These are phyloP conservation scores for Asclepias syriaca DNA, from an alignment of 257 asterid species.

Conservation along the genomic window DNA sequence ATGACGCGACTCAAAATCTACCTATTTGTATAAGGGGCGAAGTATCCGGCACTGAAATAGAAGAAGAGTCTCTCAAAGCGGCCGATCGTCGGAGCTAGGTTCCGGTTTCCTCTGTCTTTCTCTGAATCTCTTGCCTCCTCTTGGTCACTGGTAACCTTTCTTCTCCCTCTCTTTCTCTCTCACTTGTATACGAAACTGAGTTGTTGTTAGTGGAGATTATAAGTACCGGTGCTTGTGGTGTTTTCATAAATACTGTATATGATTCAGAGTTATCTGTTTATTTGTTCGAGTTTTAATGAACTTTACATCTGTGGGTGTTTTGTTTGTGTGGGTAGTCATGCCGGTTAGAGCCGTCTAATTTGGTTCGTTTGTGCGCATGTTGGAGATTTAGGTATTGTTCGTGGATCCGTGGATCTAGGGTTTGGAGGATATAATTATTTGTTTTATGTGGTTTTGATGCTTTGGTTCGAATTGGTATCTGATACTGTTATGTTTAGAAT, in stretches of 20 bases:
- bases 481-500: neutral
- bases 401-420: conserved; percentile 30
- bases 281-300: neutral
- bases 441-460: neutral
- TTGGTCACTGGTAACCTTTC: conserved; percentile 1
- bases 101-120: neutral
- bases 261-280: neutral
- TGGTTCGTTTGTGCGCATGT: neutral
- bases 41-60: conserved; percentile 1
- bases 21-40: neutral
- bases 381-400: neutral
- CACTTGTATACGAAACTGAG: neutral
- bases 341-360: neutral
- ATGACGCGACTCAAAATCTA: conserved; percentile 16
- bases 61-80: neutral
- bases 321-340: neutral
- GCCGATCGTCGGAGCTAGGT: neutral
- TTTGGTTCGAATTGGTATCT: neutral
- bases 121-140: neutral
- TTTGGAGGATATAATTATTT: conserved; percentile 2
- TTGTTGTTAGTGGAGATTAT: neutral
- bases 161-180: neutral
- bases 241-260: neutral
- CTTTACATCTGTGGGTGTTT: neutral
- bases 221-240: too few relatives aligned